Base-by-base conservation (phyloP, 768 basidiomycete species). In the Suillus subaureus region DNA sequence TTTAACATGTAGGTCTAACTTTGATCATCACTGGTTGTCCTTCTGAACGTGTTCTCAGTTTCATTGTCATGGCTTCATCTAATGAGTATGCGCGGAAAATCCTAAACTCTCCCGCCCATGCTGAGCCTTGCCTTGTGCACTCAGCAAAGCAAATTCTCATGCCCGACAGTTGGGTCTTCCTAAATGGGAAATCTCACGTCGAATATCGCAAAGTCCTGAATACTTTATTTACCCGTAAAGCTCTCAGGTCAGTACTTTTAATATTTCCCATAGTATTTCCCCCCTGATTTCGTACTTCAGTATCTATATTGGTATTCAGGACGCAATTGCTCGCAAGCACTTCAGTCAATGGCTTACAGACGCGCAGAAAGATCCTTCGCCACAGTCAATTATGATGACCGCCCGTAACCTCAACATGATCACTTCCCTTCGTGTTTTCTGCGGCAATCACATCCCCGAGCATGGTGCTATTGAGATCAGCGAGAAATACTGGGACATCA, bases 1-100 rank as follows among this genome's bases (percentile, higher is more conserved):
- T 99, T 99, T 82, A 97, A 99, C 80, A 98, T 99, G 97, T 94
- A 67, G 70, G 90, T 79, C 40, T 21, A 42, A 47, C 16, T 51
- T 37, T 63, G 28, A 61, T 37, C 42, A 23, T 42, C 54, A 18
- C 26, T 55, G 6, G 0, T 26, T 28, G 2, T 31, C 33, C 23
- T 18, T 28, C 4, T 23, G 28, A 68, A 43, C 18, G 45, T 58
- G 13, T 16, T 64, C n/a, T 40, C 74, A 99, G 97, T 71, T 99
- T 98, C 79, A 99, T 99, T 74, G 97, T 99, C 73, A 96, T 99
- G 88, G 95, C 96, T 28, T 93, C 97, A 9, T 90, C 93, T 4
- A 99, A 95, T 72, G 91, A 97, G 70, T 94, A 88, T 78, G 82
- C 96, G 13, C 91, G 97, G 73, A 98, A 97, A 79, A 96, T 99